Percentiles rank a stretch among this genome's conserved stretches.
phyloP scores from a whole-genome alignment of 2,329 filamentous ascomycete genomes.

The Aspergillus sp. region DNA sequence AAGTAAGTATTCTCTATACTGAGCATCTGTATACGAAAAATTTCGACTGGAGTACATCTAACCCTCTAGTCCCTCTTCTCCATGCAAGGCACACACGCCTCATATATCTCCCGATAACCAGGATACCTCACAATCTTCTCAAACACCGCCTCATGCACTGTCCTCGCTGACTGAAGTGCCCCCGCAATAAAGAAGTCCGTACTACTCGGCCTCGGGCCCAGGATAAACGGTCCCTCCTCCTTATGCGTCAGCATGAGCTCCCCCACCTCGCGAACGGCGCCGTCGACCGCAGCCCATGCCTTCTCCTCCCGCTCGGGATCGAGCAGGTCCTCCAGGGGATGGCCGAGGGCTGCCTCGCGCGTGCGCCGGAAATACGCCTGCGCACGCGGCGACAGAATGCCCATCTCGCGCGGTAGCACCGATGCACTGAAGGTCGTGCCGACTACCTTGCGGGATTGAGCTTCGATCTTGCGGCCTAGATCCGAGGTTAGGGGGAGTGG shows the following conservation, averaged over 20 bases:
- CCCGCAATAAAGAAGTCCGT: slow-evolving; percentile 44
- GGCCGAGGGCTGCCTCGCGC: slow-evolving; percentile 35
- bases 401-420: slow-evolving; percentile 9
- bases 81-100: background rate
- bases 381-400: slow-evolving; percentile 35
- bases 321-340: slow-evolving; percentile 30
- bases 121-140: slow-evolving; percentile 15
- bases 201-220: slow-evolving; percentile 25
- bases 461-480: slow-evolving; percentile 34
- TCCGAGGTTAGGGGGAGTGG: slow-evolving; percentile 34
- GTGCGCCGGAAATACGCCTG: slow-evolving; percentile 41
- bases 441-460: slow-evolving; percentile 26
- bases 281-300: slow-evolving; percentile 2
- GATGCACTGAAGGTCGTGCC: slow-evolving; percentile 26
- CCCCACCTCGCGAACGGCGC: slow-evolving; percentile 24
- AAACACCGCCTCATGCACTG: slow-evolving; percentile 31
- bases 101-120: background rate
- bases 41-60: too few relatives aligned
- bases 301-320: background rate
- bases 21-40: too few relatives aligned
- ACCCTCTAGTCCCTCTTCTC: background rate
- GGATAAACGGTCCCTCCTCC: slow-evolving; percentile 36
- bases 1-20: background rate
- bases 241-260: slow-evolving; percentile 34
- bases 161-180: slow-evolving; percentile 30